phyloP scores from a whole-genome alignment of 371 early-diverging fungal genomes.

The Chytridium lagenaria region DNA sequence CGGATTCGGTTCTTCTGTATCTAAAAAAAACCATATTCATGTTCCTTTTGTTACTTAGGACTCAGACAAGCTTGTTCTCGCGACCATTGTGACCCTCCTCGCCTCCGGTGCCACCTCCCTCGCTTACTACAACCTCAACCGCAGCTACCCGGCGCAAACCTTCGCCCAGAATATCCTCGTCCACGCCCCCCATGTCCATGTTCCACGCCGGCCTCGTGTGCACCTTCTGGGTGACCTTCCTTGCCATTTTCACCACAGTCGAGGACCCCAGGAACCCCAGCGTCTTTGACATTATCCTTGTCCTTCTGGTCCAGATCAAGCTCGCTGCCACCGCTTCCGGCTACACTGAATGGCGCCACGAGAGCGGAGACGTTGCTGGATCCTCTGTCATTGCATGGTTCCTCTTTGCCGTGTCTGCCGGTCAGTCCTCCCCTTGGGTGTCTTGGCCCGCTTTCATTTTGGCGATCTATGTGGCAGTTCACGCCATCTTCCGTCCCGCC shows the following conservation, averaged over 20 bases:
- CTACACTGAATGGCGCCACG: constrained; percentile 67
- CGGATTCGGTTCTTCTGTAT: neutral
- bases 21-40: neutral
- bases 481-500: constrained; percentile 49
- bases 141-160: constrained; percentile 53
- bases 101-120: constrained; percentile 52
- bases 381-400: constrained; percentile 64
- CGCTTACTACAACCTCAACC: constrained; percentile 59
- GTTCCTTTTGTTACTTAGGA: too few relatives aligned
- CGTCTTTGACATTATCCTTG: constrained; percentile 57
- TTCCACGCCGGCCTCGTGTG: constrained; percentile 76
- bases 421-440: constrained; percentile 43
- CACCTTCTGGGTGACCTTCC: constrained; percentile 63
- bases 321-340: constrained; percentile 67
- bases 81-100: constrained; percentile 46
- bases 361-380: constrained; percentile 66
- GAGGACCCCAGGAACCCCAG: constrained; percentile 40
- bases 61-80: constrained; percentile 45
- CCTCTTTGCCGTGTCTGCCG: constrained; percentile 48
- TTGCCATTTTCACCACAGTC: constrained; percentile 63
- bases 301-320: constrained; percentile 61
- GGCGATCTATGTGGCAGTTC: constrained; percentile 61
- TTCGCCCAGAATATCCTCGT: constrained; percentile 64
- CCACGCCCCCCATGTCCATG: constrained; percentile 76
- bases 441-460: constrained; percentile 60